These are phyloP conservation scores for Buxus sempervirens DNA, from an alignment of 164 flowering plant genomes.

Conservation along the genomic window DNA sequence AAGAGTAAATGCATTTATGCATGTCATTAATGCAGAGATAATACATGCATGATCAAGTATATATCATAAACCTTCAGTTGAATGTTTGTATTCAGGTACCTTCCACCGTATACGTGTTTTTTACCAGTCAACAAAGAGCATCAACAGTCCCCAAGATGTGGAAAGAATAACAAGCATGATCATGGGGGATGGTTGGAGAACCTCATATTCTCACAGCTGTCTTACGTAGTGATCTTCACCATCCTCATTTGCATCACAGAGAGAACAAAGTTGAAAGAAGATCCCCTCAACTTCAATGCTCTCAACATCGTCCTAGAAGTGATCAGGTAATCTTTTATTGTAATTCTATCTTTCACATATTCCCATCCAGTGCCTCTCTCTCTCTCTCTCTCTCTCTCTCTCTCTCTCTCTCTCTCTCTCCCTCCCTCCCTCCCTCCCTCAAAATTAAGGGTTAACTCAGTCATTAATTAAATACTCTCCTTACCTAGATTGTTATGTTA, in stretches of 20 bases:
- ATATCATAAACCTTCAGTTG: too few species aligned
- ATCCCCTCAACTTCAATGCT: slow-evolving; percentile 51
- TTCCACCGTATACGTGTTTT: slow-evolving; percentile 62
- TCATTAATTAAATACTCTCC: too few species aligned
- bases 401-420: too few species aligned
- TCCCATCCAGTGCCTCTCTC: too few species aligned
- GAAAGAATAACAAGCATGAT: slow-evolving; percentile 5
- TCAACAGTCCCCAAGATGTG: neutral
- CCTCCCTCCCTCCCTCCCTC: too few species aligned
- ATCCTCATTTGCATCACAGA: slow-evolving; percentile 46
- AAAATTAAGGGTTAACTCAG: too few species aligned
- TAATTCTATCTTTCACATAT: too few species aligned
- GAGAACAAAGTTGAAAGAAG: slow-evolving; percentile 33
- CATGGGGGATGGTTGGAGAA: slow-evolving; percentile 12
- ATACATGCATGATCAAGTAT: too few species aligned
- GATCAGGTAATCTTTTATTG: slow-evolving; percentile 25
- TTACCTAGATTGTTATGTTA: too few species aligned
- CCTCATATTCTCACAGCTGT: slow-evolving; percentile 37
- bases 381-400: neutral
- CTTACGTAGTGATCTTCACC: slow-evolving; percentile 36
- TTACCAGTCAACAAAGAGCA: slow-evolving; percentile 29
- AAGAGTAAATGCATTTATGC: too few species aligned
- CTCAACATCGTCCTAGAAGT: slow-evolving; percentile 44
- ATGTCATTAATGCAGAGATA: too few species aligned
- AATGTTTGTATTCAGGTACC: slow-evolving; percentile 64